phyloP scores from a whole-genome alignment of 108 stramenopile species.

The Skeletonema marinoi region DNA sequence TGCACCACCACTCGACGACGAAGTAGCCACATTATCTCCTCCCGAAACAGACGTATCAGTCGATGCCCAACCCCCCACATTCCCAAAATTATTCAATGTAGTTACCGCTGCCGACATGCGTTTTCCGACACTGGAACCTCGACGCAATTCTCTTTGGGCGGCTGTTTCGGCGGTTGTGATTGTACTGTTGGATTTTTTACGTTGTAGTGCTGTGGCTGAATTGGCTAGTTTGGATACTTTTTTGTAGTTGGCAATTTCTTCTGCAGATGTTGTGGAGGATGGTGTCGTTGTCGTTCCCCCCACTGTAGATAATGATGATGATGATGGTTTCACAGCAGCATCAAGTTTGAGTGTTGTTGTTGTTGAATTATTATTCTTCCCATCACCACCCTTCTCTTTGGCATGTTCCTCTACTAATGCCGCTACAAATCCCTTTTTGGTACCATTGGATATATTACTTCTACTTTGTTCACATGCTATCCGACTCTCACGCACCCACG shows the following conservation, averaged over 20 bases:
- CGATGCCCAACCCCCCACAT: slow-evolving; percentile 17
- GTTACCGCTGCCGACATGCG: slow-evolving; percentile 77
- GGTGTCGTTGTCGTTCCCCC: background rate
- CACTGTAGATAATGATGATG: background rate
- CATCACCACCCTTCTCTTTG: background rate
- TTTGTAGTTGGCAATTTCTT: slow-evolving; percentile 16
- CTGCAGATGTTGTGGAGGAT: background rate
- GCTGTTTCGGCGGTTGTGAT: slow-evolving; percentile 1
- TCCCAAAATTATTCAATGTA: slow-evolving; percentile 44
- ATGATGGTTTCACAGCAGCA: background rate
- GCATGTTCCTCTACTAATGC: slow-evolving; percentile 1
- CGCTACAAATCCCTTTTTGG: slow-evolving; percentile 2
- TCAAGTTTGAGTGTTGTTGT: background rate
- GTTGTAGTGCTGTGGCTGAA: slow-evolving; percentile 2
- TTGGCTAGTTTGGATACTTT: slow-evolving; percentile 11
- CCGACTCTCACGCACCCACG: slow-evolving; percentile 16
- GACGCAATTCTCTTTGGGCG: slow-evolving; percentile 39
- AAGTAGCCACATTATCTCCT: background rate
- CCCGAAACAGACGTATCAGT: slow-evolving; percentile 16
- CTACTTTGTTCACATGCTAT: slow-evolving; percentile 4
- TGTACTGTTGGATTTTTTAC: slow-evolving; percentile 2
- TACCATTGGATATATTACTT: background rate
- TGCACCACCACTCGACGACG: background rate
- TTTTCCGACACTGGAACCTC: slow-evolving; percentile 69
- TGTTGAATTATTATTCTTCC: background rate